phyloP scores from a whole-genome alignment of 108 stramenopile genomes.

The Stephanodiscus minutulus region DNA sequence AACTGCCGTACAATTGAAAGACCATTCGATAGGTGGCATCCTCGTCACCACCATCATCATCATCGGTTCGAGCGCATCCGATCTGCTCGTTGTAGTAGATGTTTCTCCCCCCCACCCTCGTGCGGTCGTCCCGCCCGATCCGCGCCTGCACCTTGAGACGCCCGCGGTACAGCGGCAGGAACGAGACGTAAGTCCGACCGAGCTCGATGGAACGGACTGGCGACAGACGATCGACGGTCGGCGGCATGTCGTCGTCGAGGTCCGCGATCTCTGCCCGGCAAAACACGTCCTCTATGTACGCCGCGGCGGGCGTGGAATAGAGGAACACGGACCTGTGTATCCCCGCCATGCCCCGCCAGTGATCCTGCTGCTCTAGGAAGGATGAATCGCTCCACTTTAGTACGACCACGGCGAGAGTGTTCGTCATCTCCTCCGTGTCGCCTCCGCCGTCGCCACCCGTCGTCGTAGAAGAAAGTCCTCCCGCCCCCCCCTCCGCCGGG shows the following conservation, averaged over 20 bases:
- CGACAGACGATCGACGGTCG: neutral
- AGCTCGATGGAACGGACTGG: too few relatives aligned
- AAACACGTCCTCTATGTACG: conserved; percentile 74
- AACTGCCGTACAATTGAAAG: conserved; percentile 46
- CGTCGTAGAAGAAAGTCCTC: neutral
- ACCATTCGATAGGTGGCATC: conserved; percentile 31
- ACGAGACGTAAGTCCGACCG: neutral
- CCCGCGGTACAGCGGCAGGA: conserved; percentile 13
- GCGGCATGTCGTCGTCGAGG: conserved; percentile 1
- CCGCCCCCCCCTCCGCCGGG: neutral
- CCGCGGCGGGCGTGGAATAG: conserved; percentile 54
- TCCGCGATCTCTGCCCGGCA: conserved; percentile 56
- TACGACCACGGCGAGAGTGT: conserved; percentile 65
- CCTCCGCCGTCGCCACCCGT: neutral
- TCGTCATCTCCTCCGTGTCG: neutral
- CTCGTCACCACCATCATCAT: too few relatives aligned
- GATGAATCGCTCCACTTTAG: conserved; percentile 86
- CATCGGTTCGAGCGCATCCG: conserved; percentile 39
- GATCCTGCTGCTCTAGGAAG: conserved; percentile 95
- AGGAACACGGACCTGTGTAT: conserved; percentile 91
- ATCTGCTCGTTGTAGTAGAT: conserved; percentile 68
- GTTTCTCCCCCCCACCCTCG: conserved; percentile 31
- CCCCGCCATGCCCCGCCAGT: conserved; percentile 95
- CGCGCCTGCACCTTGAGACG: conserved; percentile 24
- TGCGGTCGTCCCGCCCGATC: conserved; percentile 20